Base-by-base conservation (phyloP, 2,329 filamentous ascomycete species). In the Microdochium bolleyi region DNA sequence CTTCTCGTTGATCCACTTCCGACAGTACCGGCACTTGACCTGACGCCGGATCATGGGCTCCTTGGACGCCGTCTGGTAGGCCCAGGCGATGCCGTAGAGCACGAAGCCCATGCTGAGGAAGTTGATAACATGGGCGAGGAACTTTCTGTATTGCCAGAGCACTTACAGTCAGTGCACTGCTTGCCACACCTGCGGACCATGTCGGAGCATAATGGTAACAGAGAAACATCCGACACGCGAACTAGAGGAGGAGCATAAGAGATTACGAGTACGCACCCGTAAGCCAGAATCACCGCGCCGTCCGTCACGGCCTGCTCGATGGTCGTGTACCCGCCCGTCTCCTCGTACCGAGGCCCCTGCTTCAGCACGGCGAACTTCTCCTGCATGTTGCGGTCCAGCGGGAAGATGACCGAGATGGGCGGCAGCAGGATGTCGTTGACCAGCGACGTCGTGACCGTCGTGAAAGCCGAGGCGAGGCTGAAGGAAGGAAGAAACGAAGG, bases 41-140 rank as follows among this genome's bases (percentile, higher is more conserved):
- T 79, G 82, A 58, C 79, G 82, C 71, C 88, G 89, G 64, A 89
- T 86, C 57, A 89, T 85, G 14, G 82, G 79, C 51, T 89, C 85
- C 11, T 77, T 73, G 13, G 79, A 82, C 11, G 82, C 62, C 56
- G 73, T 75, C 59, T 83, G 81, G 63, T 88, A 89, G 38, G 80
- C 46, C 50, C 76, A 74, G 1, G 84, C 85, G 25, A 89, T 73
- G 0, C 73, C 69, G 63, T 88, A 90, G 10, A 89, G 70, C 13
- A 80, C 77, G 16, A 88, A 49, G 2, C 85, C 87, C 3, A 89
- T 73, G 51, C 83, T 79, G 24, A 84, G 44, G 56, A 90, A 89
- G 52, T 84, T 82, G 52, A 89, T 72, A 2, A 84, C 60, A 52
- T 84, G 82, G 61, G 83, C 83, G 49, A 87, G 57, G 56, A 88